A percentile compares a stretch with the other conserved stretches of the same genome.
phyloP scores from a whole-genome alignment of 305 asterid genomes.

The Solanum aculeatissimum region DNA sequence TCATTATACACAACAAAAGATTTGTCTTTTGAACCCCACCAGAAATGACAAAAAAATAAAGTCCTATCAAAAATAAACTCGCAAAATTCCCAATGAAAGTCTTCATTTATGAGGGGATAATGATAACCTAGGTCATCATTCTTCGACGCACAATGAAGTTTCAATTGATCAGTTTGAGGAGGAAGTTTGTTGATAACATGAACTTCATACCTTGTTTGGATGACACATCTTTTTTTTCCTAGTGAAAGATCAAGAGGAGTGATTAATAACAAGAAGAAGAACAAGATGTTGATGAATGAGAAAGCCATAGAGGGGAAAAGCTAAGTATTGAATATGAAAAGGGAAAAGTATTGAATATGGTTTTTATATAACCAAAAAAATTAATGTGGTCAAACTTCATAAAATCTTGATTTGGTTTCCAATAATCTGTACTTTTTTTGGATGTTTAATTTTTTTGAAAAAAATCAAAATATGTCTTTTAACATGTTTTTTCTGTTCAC shows the following conservation, averaged over 20 bases:
- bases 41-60: neutral
- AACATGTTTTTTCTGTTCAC: too few relatives aligned
- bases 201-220: neutral
- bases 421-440: too few relatives aligned
- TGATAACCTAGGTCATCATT: neutral
- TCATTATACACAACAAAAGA: neutral
- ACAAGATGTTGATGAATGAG: neutral
- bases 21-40: neutral
- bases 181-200: neutral
- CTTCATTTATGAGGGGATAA: neutral
- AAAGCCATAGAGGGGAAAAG: neutral
- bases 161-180: neutral
- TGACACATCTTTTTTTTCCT: neutral
- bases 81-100: neutral
- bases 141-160: neutral
- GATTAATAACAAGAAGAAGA: neutral
- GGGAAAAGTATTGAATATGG: too few relatives aligned
- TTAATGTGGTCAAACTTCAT: too few relatives aligned
- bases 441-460: too few relatives aligned
- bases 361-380: too few relatives aligned
- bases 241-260: neutral
- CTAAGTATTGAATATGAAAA: neutral
- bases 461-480: too few relatives aligned
- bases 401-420: too few relatives aligned
- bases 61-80: neutral